phyloP scores from a whole-genome alignment of 805 yeast species.

The Candida germanica region DNA sequence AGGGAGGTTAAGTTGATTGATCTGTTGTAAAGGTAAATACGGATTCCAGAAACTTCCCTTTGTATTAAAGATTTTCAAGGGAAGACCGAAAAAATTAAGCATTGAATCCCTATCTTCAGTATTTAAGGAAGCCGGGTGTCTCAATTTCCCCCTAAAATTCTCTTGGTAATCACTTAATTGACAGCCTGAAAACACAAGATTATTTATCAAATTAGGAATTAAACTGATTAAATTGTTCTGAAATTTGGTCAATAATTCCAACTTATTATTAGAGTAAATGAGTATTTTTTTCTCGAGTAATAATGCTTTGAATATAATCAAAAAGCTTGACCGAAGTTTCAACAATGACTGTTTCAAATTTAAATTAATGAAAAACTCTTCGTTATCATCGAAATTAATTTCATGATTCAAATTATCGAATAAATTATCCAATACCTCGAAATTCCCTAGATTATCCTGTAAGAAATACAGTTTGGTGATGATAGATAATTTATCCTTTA shows the following conservation, averaged over 20 bases:
- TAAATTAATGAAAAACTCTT: slow-evolving; percentile 59
- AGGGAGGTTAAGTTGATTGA: slow-evolving; percentile 61
- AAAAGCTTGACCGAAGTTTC: slow-evolving; percentile 53
- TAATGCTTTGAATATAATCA: slow-evolving; percentile 73
- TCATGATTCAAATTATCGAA: slow-evolving; percentile 58
- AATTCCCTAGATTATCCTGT: slow-evolving; percentile 75
- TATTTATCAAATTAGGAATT: slow-evolving; percentile 74
- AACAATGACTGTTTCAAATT: slow-evolving; percentile 63
- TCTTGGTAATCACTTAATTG: slow-evolving; percentile 58
- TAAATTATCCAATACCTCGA: slow-evolving; percentile 61
- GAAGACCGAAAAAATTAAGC: slow-evolving; percentile 79
- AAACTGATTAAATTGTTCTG: slow-evolving; percentile 83
- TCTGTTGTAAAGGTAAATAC: slow-evolving; percentile 89
- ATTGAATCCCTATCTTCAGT: slow-evolving; percentile 78
- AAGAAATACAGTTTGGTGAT: slow-evolving; percentile 83
- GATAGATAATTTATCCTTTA: slow-evolving; percentile 85
- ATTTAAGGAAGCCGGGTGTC: slow-evolving; percentile 62
- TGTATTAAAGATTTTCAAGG: slow-evolving; percentile 76
- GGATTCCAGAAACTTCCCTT: slow-evolving; percentile 89
- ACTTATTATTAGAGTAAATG: slow-evolving; percentile 70
- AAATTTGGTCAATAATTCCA: slow-evolving; percentile 74
- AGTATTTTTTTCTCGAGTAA: slow-evolving; percentile 71
- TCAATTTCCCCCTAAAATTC: slow-evolving; percentile 44
- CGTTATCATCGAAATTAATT: slow-evolving; percentile 28
- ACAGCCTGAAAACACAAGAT: slow-evolving; percentile 75